Base-by-base conservation (phyloP, 2,329 filamentous ascomycete species). In the Penicillium brevicompactum region DNA sequence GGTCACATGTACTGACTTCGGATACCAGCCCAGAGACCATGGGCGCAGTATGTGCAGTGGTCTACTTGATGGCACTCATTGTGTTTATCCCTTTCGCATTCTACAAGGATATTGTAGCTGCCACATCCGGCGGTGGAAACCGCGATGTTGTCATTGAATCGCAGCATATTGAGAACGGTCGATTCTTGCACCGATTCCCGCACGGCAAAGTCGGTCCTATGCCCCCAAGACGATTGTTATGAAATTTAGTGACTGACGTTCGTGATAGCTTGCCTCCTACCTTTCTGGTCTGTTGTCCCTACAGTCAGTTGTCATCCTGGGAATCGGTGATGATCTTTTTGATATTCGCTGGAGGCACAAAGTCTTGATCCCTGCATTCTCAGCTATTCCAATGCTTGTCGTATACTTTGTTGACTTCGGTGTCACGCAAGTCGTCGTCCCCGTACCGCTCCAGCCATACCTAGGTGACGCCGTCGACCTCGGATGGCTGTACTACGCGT, bases 261-360 rank as follows among this genome's bases (percentile, higher is more conserved):
- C 53, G 22, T 6, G 44, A 45, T 67, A 96, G 90, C 87, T 99
- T 59, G 92, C 93, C 37, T 96, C 92, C 8, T 99, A 96, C 74
- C 86, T 97, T 43, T 95, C 94, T 27, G 94, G 92, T 59, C 89
- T 97, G 68, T 88, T 97, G 63, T 95, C 93, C 6, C 85, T 99
- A 37, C 92, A 97, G 76, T 90, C 88, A 44, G 91, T 95, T 60
- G 89, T 92, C 46, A 87, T 97, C 55, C 87, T 99, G 32, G 94
- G 94, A 51, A 88, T 99, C 57, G 90, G 91, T 62, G 94, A 99
- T 76, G 94, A 99, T 76, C 84, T 97, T 49, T 96, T 99, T 76
- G 94, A 99, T 74, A 96, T 99, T 69, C 87, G 94, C 70, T 99
- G 94, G 94, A 89, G 94, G 51, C 93, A 99, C 82, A 99, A 99